A percentile compares a stretch with the other conserved stretches of the same genome.
Evolutionary conservation across 371 early-diverging fungal species (phyloP).

Genomic region (Globomyces sp.): DNA sequence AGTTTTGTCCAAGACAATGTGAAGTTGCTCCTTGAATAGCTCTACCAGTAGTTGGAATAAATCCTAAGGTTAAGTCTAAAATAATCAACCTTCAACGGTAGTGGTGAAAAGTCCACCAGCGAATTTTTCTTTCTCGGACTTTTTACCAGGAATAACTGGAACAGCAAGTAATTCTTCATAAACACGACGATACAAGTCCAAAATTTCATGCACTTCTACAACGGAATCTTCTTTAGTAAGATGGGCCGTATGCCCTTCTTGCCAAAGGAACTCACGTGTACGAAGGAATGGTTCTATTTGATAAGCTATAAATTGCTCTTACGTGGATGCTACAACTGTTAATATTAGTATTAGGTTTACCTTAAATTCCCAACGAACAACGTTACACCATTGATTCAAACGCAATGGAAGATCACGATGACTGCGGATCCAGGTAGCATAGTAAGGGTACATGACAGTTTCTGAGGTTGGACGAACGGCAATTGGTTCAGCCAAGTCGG

Average conservation of each 20-base stretch:
- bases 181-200: conserved; percentile 94
- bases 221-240: conserved; percentile 91
- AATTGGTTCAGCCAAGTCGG: conserved; percentile 94
- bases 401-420: conserved; percentile 99
- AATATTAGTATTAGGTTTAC: too few relatives aligned
- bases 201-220: conserved; percentile 87
- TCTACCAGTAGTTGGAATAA: conserved; percentile 97
- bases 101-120: conserved; percentile 99
- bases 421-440: conserved; percentile 98
- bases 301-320: conserved; percentile 10
- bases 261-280: conserved; percentile 99
- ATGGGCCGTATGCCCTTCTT: conserved; percentile 99
- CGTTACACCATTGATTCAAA: conserved; percentile 99
- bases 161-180: conserved; percentile 98
- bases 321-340: too few relatives aligned
- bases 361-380: conserved; percentile 99
- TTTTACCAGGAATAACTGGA: conserved; percentile 98
- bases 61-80: conserved; percentile 44
- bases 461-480: conserved; percentile 99
- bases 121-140: conserved; percentile 99
- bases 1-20: conserved; percentile 99
- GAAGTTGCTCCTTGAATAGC: conserved; percentile 99
- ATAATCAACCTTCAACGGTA: conserved; percentile 80
- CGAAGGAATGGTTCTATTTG: conserved; percentile 99
- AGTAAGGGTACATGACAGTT: conserved; percentile 99